Evolutionary conservation across 23 red algal species (phyloP).

Genomic region (Gracilaria caudata): DNA sequence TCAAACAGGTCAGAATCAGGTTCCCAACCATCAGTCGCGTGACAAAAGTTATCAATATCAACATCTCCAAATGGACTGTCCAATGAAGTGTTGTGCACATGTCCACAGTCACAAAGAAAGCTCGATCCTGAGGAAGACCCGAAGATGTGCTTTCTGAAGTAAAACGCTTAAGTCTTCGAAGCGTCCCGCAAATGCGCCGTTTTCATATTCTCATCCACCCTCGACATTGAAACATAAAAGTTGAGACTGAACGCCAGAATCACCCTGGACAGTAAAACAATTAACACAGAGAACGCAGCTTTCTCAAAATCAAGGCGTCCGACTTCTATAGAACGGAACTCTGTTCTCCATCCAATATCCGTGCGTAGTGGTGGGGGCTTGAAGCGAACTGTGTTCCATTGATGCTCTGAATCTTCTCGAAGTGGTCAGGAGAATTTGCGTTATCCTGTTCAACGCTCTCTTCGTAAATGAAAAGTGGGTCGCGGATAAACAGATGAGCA

Average conservation of each 20-base stretch:
- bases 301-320: conserved; percentile 99
- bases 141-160: conserved; percentile 94
- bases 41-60: conserved; percentile 62
- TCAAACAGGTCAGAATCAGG: conserved; percentile 78
- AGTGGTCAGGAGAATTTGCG: conserved; percentile 76
- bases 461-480: conserved; percentile 95
- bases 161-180: conserved; percentile 57
- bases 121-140: conserved; percentile 44
- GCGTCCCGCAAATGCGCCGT: conserved; percentile 80
- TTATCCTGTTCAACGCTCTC: conserved; percentile 80
- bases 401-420: conserved; percentile 99
- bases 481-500: conserved; percentile 95
- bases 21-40: conserved; percentile 25
- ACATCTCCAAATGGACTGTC: conserved; percentile 32
- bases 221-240: conserved; percentile 97
- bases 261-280: conserved; percentile 89
- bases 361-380: conserved; percentile 85
- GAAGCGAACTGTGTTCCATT: conserved; percentile 99
- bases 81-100: conserved; percentile 71
- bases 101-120: conserved; percentile 91
- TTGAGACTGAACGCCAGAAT: conserved; percentile 98
- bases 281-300: conserved; percentile 97
- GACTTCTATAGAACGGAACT: conserved; percentile 91
- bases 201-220: conserved; percentile 91
- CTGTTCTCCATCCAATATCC: conserved; percentile 90